Percentiles rank a stretch among this genome's conserved stretches.
These are phyloP conservation scores for Fusarium dlaminii DNA, from an alignment of 2,329 filamentous ascomycete species.

Conservation along the genomic window DNA sequence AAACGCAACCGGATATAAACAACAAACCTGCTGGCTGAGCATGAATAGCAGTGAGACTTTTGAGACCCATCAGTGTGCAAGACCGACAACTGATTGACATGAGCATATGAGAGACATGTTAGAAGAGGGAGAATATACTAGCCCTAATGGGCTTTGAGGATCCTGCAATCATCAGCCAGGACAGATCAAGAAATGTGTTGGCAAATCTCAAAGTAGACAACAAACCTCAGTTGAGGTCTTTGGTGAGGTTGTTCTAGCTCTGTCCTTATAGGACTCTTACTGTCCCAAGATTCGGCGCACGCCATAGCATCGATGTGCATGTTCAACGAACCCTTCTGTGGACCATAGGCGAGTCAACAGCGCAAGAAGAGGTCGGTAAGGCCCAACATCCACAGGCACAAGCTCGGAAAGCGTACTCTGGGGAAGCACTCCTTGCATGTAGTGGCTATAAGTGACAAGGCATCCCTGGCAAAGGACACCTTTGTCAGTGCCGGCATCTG, in stretches of 20 bases:
- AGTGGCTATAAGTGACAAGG: slow-evolving; percentile 30
- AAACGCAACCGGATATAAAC: background rate
- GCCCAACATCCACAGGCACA: slow-evolving; percentile 27
- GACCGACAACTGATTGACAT: background rate
- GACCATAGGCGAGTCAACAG: slow-evolving; percentile 33
- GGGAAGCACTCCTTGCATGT: slow-evolving; percentile 29
- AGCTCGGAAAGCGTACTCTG: slow-evolving; percentile 27
- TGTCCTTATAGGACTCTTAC: background rate
- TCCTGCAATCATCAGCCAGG: slow-evolving; percentile 23
- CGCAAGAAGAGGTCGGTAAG: slow-evolving; percentile 34
- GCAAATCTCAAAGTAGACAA: background rate
- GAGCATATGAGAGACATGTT: background rate
- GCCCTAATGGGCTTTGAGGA: background rate
- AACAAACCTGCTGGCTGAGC: background rate
- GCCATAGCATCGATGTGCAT: slow-evolving; percentile 39
- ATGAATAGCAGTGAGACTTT: background rate
- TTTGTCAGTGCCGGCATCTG: slow-evolving; percentile 20
- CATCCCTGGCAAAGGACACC: slow-evolving; percentile 41
- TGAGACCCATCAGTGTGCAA: background rate
- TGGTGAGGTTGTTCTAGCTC: background rate
- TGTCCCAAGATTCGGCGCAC: slow-evolving; percentile 21
- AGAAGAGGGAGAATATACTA: background rate
- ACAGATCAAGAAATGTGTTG: background rate
- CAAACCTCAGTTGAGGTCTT: background rate
- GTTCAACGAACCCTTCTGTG: slow-evolving; percentile 32